Evolutionary conservation across 2,329 filamentous ascomycete species (phyloP).

Genomic region (Lasiodiplodia gonubiensis): DNA sequence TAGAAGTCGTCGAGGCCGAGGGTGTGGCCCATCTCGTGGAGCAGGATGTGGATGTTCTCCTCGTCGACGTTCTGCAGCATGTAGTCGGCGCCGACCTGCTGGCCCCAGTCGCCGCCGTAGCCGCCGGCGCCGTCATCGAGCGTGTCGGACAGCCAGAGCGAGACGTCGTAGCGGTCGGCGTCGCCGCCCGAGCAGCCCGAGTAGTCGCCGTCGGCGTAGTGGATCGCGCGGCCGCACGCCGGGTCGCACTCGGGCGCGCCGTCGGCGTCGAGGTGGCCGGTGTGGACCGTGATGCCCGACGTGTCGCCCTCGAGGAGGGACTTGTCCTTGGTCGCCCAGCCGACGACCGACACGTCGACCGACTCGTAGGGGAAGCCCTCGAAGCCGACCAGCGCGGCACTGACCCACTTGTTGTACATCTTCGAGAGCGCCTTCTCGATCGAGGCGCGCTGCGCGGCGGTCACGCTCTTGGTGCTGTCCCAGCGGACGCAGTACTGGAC

Average conservation of each 20-base stretch:
- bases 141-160: conserved; percentile 55
- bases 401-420: conserved; percentile 50
- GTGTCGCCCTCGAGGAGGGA: conserved; percentile 46
- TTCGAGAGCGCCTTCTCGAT: conserved; percentile 44
- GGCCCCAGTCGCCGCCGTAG: conserved; percentile 56
- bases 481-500: conserved; percentile 54
- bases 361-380: conserved; percentile 52
- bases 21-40: conserved; percentile 46
- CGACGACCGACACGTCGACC: conserved; percentile 51
- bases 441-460: conserved; percentile 49
- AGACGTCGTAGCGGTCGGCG: conserved; percentile 46
- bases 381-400: conserved; percentile 51
- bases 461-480: conserved; percentile 49
- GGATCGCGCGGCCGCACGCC: conserved; percentile 53
- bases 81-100: conserved; percentile 52
- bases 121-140: conserved; percentile 52
- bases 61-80: conserved; percentile 49
- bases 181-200: conserved; percentile 48
- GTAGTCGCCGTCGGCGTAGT: conserved; percentile 51
- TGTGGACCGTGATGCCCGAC: conserved; percentile 49
- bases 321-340: conserved; percentile 52
- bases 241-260: conserved; percentile 52
- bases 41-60: conserved; percentile 52
- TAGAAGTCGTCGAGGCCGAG: conserved; percentile 43
- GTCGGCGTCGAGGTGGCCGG: conserved; percentile 43